Evolutionary conservation across 306 rosid genomes (phyloP).

Genomic region (Psophocarpus tetragonolobus): DNA sequence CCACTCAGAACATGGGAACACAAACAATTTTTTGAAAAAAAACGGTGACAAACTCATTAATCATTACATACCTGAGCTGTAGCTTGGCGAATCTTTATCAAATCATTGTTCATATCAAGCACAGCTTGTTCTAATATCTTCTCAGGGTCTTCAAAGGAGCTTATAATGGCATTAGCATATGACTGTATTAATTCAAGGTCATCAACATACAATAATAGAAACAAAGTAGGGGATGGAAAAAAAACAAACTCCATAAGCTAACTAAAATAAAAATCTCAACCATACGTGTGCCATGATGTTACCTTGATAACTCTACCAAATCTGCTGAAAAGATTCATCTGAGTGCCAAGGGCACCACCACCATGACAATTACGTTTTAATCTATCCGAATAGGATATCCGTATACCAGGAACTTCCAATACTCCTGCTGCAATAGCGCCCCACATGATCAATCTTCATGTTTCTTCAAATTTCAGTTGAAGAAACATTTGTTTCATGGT

Average conservation of each 20-base stretch:
- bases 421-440: conserved; percentile 10
- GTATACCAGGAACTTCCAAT: conserved; percentile 15
- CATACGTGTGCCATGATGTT: conserved; percentile 1
- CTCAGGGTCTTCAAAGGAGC: conserved; percentile 82
- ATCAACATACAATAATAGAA: not conserved
- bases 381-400: conserved; percentile 13
- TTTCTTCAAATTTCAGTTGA: conserved; percentile 7
- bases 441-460: not conserved
- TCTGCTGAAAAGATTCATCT: conserved; percentile 71
- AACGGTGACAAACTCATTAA: not conserved
- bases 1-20: not conserved
- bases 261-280: not conserved
- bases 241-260: not conserved
- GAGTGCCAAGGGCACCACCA: conserved; percentile 65
- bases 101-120: conserved; percentile 72
- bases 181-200: conserved; percentile 46
- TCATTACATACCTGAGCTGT: conserved; percentile 61
- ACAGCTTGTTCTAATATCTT: conserved; percentile 77
- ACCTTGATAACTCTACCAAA: conserved; percentile 76
- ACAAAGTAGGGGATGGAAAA: conserved; percentile 2
- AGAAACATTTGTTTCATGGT: not conserved
- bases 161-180: conserved; percentile 69
- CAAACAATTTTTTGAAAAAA: no score
- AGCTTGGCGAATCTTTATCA: conserved; percentile 80
- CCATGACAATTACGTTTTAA: conserved; percentile 31